phyloP scores from a whole-genome alignment of 2,329 filamentous ascomycete species.

The Fusarium nanum region DNA sequence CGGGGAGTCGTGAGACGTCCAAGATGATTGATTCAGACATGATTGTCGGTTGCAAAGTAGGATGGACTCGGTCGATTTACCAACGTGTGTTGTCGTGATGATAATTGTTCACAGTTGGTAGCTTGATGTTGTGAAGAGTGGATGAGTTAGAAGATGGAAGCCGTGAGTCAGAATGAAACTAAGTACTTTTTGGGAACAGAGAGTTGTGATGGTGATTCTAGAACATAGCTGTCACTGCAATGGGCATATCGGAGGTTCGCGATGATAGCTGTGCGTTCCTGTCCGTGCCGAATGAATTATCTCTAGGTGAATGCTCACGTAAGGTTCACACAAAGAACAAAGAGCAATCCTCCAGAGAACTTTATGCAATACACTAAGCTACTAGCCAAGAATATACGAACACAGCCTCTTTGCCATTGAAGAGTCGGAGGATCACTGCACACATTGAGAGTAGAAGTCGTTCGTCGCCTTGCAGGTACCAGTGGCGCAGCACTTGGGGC shows the following conservation, averaged over 20 bases:
- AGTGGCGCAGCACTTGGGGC: conserved; percentile 18
- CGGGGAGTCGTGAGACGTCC: too few relatives aligned
- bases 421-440: background rate
- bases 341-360: rapidly evolving
- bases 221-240: background rate
- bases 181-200: background rate
- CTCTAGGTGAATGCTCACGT: background rate
- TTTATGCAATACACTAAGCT: background rate
- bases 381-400: background rate
- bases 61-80: background rate
- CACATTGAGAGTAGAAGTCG: conserved; percentile 15
- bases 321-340: background rate
- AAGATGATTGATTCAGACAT: background rate
- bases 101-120: background rate
- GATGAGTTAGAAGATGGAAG: background rate
- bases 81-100: rapidly evolving
- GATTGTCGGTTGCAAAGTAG: background rate
- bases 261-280: rapidly evolving
- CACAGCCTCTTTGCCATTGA: background rate
- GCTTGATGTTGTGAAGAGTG: background rate
- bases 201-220: rapidly evolving
- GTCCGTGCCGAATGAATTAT: background rate
- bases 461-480: conserved; percentile 9
- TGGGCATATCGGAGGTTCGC: background rate
- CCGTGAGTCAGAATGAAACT: background rate